phyloP scores from a whole-genome alignment of 495 filamentous ascomycete species.

The Trichoderma parareesei region DNA sequence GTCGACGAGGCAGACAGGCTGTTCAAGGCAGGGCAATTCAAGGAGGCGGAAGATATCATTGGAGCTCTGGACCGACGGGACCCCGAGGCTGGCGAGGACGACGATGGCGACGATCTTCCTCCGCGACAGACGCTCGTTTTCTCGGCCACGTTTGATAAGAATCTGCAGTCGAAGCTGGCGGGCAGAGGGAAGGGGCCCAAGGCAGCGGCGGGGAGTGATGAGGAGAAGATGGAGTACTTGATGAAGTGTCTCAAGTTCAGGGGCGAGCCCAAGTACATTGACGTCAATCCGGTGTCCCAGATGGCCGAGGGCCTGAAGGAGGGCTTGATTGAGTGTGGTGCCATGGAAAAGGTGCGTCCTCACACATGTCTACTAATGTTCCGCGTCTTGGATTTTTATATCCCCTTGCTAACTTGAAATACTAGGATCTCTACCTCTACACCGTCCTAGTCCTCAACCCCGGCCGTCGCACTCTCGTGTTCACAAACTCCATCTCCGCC shows the following conservation, averaged over 20 bases:
- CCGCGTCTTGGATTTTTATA: background rate
- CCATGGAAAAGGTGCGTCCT: conserved; percentile 71
- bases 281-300: conserved; percentile 77
- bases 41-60: conserved; percentile 83
- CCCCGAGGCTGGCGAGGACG: conserved; percentile 31
- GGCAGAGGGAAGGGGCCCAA: conserved; percentile 27
- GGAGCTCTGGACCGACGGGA: conserved; percentile 57
- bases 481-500: conserved; percentile 91
- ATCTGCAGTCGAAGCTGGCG: conserved; percentile 79
- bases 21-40: conserved; percentile 87
- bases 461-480: conserved; percentile 70
- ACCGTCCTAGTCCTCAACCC: conserved; percentile 76
- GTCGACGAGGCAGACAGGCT: conserved; percentile 93
- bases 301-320: conserved; percentile 84
- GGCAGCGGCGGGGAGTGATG: conserved; percentile 48
- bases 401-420: conserved; percentile 13
- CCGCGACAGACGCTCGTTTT: conserved; percentile 85
- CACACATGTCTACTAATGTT: background rate
- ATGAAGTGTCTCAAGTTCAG: conserved; percentile 83
- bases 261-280: conserved; percentile 78
- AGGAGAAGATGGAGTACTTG: conserved; percentile 82
- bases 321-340: conserved; percentile 82
- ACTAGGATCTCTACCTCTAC: conserved; percentile 84
- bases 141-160: conserved; percentile 90
- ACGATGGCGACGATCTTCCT: conserved; percentile 24